Evolutionary conservation across 495 filamentous ascomycete species (phyloP), one percentile per base, ranked within the genome.

Genomic region (Trichoderma asperelloides): DNA sequence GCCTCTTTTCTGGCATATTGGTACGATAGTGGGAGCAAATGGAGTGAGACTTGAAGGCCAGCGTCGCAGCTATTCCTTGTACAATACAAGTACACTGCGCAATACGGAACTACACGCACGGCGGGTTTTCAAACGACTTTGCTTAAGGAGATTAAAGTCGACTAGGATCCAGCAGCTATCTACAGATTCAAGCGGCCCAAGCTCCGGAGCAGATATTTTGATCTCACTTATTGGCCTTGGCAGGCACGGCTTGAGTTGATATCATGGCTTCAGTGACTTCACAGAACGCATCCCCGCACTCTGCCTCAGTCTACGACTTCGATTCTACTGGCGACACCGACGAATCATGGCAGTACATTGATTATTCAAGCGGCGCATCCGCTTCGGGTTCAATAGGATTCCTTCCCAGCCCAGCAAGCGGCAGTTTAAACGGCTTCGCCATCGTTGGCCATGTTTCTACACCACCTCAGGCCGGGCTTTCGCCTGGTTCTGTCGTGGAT

Each of bases 391-490:
- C 74, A 30, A 69, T 72, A 43, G 73, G 71, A 41, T 80, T 77
- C 69, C 72, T 77, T 64, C 74, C 80, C 28, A 82, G 80, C 62
- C 79, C 79, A 13, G 70, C 73, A 15, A 75, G 74, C 70, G 74
- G 76, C 55, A 79, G 76, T 49, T 69, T 81, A 62, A 74, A 75
- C 63, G 74, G 74, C 18, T 82, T 78, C 76, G 77, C 72, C 33
- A 69, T 81, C 28, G 64, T 81, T 47, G 75, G 77, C 3, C 69
- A 70, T 27, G 62, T 28, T n/a, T 60, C 55, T 9, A 60, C 55
- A 25, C 55, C 55, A 16, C 30, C 55, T 1, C 55, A 60, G 27
- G 55, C 25, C 12, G 55, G 55, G 8, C 55, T 60, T 27, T 60
- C 55, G 25, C 55, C 55, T 1, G 55, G 55, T 15, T 60, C 55